A percentile compares a stretch with the other conserved stretches of the same genome.
phyloP scores from a whole-genome alignment of 148 eudicot species.

The Amaranthus cruentus region DNA sequence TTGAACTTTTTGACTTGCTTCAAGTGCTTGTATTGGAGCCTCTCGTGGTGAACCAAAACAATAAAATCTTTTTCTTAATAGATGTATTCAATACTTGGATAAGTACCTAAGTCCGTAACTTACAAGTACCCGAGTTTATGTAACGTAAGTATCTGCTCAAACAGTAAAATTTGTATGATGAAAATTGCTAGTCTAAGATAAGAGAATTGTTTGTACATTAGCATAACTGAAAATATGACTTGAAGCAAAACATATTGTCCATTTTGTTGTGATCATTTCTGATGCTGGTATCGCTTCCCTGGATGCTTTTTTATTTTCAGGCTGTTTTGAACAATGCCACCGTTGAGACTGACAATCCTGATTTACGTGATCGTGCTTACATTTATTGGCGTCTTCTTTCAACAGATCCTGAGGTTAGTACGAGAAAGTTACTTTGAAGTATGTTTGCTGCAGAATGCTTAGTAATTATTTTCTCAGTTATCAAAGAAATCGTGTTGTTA shows the following conservation, averaged over 20 bases:
- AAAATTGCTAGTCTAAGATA: neutral
- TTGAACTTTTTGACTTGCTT: too few species aligned
- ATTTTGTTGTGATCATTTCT: neutral
- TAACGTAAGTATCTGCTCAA: neutral
- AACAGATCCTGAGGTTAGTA: conserved; percentile 92
- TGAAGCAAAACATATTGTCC: neutral
- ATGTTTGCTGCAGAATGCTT: neutral
- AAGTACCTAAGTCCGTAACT: too few species aligned
- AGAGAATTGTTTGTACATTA: neutral
- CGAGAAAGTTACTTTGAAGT: conserved; percentile 4
- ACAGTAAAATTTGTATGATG: neutral
- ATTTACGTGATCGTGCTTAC: conserved; percentile 93
- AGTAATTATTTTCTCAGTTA: neutral
- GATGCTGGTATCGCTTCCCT: conserved; percentile 6
- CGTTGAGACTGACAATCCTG: conserved; percentile 98
- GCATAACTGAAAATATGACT: neutral
- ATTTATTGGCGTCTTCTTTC: conserved; percentile 99
- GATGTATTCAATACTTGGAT: too few species aligned
- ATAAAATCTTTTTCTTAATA: too few species aligned
- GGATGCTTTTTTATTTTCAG: conserved; percentile 34
- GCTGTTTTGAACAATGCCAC: conserved; percentile 98
- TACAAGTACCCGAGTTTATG: too few species aligned
- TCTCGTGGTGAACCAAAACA: too few species aligned
- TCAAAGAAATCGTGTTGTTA: neutral
- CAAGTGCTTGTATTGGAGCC: too few species aligned